Evolutionary conservation across 768 basidiomycete species (phyloP).

Genomic region (Clavulina sp.): DNA sequence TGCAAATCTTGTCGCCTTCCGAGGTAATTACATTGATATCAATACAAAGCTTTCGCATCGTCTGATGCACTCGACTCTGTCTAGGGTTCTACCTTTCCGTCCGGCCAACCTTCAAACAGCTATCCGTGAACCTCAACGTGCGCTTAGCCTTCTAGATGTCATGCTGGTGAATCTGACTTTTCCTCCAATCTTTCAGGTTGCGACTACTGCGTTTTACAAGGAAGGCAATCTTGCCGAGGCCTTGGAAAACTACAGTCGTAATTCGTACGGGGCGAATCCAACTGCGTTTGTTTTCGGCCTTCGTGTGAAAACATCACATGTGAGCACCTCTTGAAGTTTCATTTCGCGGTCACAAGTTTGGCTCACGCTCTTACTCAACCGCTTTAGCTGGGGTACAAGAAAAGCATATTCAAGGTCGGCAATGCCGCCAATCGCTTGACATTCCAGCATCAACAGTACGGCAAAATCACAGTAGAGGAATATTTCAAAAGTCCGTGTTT

Average conservation of each 20-base stretch:
- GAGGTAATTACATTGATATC: not conserved
- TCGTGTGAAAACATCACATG: slow-evolving; percentile 34
- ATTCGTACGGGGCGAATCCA: slow-evolving; percentile 1
- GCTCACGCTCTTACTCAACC: too few species aligned
- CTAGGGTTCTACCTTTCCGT: slow-evolving; percentile 34
- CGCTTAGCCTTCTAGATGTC: not conserved
- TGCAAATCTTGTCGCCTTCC: not conserved
- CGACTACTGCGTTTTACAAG: slow-evolving; percentile 31
- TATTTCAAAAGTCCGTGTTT: slow-evolving; percentile 27
- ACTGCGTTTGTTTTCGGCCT: slow-evolving; percentile 49
- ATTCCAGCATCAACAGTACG: slow-evolving; percentile 42
- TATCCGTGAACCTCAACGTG: slow-evolving; percentile 37
- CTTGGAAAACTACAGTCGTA: slow-evolving; percentile 33
- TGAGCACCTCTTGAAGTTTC: slow-evolving; percentile 28
- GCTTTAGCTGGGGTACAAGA: slow-evolving; percentile 31
- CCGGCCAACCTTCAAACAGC: slow-evolving; percentile 25
- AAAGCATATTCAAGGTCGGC: slow-evolving; percentile 43
- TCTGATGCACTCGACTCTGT: slow-evolving; percentile 40
- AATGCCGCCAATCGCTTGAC: slow-evolving; percentile 27
- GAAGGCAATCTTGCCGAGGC: slow-evolving; percentile 42
- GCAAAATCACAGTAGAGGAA: slow-evolving; percentile 37
- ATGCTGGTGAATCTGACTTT: not conserved
- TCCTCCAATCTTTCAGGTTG: slow-evolving; percentile 17
- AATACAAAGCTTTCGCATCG: slow-evolving; percentile 16
- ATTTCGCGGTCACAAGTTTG: too few species aligned